Conservation (phyloP, 306 rosid genomes). For the Datisca glomerata region DNA sequence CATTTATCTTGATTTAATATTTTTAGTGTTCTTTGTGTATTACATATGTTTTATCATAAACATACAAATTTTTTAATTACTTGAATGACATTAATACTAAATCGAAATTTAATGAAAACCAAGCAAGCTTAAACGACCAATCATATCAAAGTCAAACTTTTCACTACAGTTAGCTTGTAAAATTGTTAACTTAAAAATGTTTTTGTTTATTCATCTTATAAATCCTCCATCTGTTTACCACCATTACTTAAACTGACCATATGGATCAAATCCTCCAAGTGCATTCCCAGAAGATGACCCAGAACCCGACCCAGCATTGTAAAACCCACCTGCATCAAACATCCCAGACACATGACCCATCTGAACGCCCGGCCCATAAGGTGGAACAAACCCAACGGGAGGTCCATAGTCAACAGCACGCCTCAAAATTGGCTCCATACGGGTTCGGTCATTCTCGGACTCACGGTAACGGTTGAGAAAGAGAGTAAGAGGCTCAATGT, state of each 20-base stretch:
- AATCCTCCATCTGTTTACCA: not conserved
- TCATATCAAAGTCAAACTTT: no score
- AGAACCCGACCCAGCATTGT: slow-evolving; percentile 12
- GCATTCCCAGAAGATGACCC: slow-evolving; percentile 1
- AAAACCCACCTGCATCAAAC: slow-evolving; percentile 18
- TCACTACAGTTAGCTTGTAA: no score
- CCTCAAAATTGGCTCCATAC: slow-evolving; percentile 11
- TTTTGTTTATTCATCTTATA: slow-evolving; percentile 6
- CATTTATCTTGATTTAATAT: no score
- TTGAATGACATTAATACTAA: no score
- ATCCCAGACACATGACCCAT: slow-evolving; percentile 7
- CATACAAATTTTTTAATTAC: no score
- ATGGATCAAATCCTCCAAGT: slow-evolving; percentile 6
- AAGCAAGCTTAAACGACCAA: no score
- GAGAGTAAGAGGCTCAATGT: slow-evolving; percentile 29
- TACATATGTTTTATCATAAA: no score
- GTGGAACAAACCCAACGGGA: slow-evolving; percentile 1
- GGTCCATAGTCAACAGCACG: slow-evolving; percentile 12
- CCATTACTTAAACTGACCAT: not conserved
- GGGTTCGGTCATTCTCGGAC: slow-evolving; percentile 23
- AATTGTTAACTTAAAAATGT: no score
- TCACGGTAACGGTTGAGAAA: slow-evolving; percentile 44
- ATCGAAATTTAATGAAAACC: no score
- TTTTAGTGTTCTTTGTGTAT: no score
- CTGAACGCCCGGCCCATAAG: slow-evolving; percentile 17